phyloP scores from a whole-genome alignment of 2,329 filamentous ascomycete species.

The Pseudomassariella vexata region DNA sequence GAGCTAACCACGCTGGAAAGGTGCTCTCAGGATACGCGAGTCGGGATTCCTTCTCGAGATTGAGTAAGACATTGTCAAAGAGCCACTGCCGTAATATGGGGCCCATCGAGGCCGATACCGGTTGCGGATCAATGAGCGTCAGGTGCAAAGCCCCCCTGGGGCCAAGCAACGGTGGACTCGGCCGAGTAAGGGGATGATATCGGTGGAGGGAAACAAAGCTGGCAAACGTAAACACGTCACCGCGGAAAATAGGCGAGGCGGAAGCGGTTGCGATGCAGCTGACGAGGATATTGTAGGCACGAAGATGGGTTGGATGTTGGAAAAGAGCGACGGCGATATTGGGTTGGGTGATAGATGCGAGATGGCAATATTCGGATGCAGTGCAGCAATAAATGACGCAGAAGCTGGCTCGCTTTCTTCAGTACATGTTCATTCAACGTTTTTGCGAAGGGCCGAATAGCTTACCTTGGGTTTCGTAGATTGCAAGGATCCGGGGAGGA shows the following conservation, averaged over 20 bases:
- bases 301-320: slow-evolving; percentile 26
- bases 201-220: slow-evolving; percentile 47
- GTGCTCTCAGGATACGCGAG: slow-evolving; percentile 54
- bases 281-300: slow-evolving; percentile 23
- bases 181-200: slow-evolving; percentile 50
- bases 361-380: slow-evolving; percentile 33
- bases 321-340: slow-evolving; percentile 32
- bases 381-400: slow-evolving; percentile 41
- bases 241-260: slow-evolving; percentile 37
- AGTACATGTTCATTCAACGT: too few species aligned
- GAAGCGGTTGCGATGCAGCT: slow-evolving; percentile 28
- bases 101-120: slow-evolving; percentile 49
- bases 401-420: slow-evolving; percentile 41
- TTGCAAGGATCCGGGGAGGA: slow-evolving; percentile 34
- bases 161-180: slow-evolving; percentile 52
- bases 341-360: slow-evolving; percentile 41
- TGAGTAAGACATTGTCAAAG: slow-evolving; percentile 52
- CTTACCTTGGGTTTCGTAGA: slow-evolving; percentile 47
- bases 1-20: slow-evolving; percentile 53
- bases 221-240: slow-evolving; percentile 52
- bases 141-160: slow-evolving; percentile 49
- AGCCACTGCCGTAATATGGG: slow-evolving; percentile 55
- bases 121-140: slow-evolving; percentile 57
- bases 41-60: slow-evolving; percentile 52
- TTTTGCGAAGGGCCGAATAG: too few species aligned